Base-by-base conservation (phyloP, 306 rosid genomes). In the Hylodesmum podocarpum region DNA sequence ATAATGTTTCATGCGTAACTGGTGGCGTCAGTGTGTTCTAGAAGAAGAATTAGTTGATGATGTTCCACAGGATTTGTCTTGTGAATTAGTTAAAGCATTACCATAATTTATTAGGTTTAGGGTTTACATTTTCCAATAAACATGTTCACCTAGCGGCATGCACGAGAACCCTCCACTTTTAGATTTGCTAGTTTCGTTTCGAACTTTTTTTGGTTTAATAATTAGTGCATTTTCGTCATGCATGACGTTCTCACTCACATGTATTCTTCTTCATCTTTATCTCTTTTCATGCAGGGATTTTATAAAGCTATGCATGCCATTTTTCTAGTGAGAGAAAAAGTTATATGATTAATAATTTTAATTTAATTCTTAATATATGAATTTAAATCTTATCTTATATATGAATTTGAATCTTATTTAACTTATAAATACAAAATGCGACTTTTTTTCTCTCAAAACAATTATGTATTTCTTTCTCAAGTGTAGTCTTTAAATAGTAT, bases 181-280 rank as follows among this genome's bases (percentile, higher is more conserved):
- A 14, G 37, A 40, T 76, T 54, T 19, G 67, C 50, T 44, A 11
- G 21, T 21, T 33, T 44, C 6, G 14, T 15, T 69, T 67, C 51
- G 22, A 19, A 15, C 27, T 31, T 47, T 53, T 53, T 21, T 21
- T 6, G 50, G 19, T 36, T 21, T 36, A 37, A 72, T 39, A 72
- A 25, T 25, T 0, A 62, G 16, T 37, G 0, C 37, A 37, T 6
- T 3, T 62, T 81, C 85, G 85, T 81, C 85, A 75, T 31, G 44
- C 68, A 75, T 81, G 85, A 81, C 81, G 85, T 75, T 73, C 18
- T 1, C 57, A 55, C 18, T 1, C 57, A 55, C 16, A 15, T 65
- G 2, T 22, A 14, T 72, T 80, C 21, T 63, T 9, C n/a, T 55
- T 27, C 69, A 34, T 71, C 18, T 10, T 11, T 4, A 18, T 19